A percentile compares a stretch with the other conserved stretches of the same genome.
These are phyloP conservation scores for Cyclocybe aegerita DNA, from an alignment of 768 basidiomycete genomes.

Conservation along the genomic window DNA sequence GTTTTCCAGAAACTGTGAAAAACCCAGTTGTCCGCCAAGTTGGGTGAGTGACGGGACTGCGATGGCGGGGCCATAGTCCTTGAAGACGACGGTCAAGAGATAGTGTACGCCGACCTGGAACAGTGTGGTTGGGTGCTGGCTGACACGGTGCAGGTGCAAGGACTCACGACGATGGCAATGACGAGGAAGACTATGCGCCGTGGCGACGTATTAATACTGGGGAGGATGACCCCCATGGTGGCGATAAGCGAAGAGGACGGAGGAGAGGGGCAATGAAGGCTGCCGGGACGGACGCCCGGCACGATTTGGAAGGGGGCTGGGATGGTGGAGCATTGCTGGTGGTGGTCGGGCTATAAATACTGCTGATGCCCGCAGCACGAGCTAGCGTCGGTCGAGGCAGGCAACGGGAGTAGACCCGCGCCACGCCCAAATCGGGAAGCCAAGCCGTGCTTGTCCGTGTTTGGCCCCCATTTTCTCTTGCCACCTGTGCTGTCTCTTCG, in stretches of 20 bases:
- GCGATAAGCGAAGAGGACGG: slow-evolving; percentile 5
- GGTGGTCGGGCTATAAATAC: neutral
- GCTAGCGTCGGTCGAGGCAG: too few species aligned
- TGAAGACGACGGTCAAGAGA: slow-evolving; percentile 48
- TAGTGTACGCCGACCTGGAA: slow-evolving; percentile 56
- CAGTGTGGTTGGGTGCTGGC: neutral
- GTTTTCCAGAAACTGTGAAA: slow-evolving; percentile 10
- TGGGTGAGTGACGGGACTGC: slow-evolving; percentile 38
- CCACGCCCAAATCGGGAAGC: neutral
- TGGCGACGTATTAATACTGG: slow-evolving; percentile 42
- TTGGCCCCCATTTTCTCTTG: slow-evolving; percentile 38
- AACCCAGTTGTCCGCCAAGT: slow-evolving; percentile 31
- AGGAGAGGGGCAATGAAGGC: neutral
- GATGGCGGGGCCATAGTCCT: slow-evolving; percentile 39
- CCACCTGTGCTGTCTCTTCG: slow-evolving; percentile 24
- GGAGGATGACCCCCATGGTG: slow-evolving; percentile 19
- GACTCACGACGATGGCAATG: slow-evolving; percentile 46
- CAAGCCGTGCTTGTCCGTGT: slow-evolving; percentile 27
- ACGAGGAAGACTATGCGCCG: slow-evolving; percentile 56
- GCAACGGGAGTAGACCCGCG: too few species aligned
- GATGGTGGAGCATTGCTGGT: neutral
- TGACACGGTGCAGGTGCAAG: neutral
- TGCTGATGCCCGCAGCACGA: neutral
- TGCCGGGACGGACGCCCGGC: slow-evolving; percentile 3
- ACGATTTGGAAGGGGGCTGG: slow-evolving; percentile 6